Evolutionary conservation across 108 stramenopile species (phyloP), one percentile per base, ranked within the genome.

Genomic region (Fragilaria radians): DNA sequence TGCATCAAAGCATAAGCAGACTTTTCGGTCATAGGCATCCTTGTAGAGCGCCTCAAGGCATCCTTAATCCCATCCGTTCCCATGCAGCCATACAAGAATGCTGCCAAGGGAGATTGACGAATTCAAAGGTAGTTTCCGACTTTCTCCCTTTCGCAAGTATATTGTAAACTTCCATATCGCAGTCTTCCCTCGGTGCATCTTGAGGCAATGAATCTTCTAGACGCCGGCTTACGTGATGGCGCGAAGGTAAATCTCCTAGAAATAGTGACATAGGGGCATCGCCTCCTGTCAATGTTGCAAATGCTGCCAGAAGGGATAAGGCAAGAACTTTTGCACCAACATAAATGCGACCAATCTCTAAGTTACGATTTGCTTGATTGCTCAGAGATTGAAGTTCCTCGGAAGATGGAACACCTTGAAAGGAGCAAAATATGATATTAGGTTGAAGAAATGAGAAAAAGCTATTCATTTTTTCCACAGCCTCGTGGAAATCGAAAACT

Each of bases 201-300:
- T 49, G 54, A 23, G 28, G 54, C 24, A 69, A 30, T 18, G 25
- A 66, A 51, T 74, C 49, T n/a, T 57, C 52, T 1, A 62, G 30
- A 1, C 59, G 59, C 3, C 19, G 19, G 5, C 30, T 32, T 24
- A 32, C 47, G 36, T 53, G 61, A 11, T 67, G 34, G 14, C 46
- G 36, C 9, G 63, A 63, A 22, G 68, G 73, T 29, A 81, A 46
- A 57, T 81, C 80, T 1, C 80, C 76, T 52, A 77, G 61, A 32
- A 81, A 75, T 0, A 77, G 53, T 24, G 62, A 57, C 17, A 81
- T 68, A 36, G 80, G 80, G 7, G 76, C 76, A 68, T 81, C 80
- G 1, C 80, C 80, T 22, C 76, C 80, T 1, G 80, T 75, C 48
- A 78, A 46, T 42, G 66, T 52, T 3, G 76, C 80, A 52, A 81